These are phyloP conservation scores for Nicotiana attenuata DNA, from an alignment of 257 asterid species.

Conservation along the genomic window DNA sequence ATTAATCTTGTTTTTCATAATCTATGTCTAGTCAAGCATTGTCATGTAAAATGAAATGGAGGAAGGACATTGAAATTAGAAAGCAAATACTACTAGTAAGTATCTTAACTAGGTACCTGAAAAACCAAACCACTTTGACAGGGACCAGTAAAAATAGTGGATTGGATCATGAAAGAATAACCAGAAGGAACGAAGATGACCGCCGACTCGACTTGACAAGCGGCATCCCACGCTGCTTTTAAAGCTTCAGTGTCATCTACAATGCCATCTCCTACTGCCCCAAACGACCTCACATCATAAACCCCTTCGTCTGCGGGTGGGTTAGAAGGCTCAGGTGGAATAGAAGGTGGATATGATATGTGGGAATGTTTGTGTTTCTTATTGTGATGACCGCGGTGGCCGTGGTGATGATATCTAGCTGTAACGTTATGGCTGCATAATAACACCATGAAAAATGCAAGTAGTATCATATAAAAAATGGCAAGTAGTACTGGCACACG, in stretches of 20 bases:
- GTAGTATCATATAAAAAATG: neutral
- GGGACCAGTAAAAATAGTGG: constrained; percentile 61
- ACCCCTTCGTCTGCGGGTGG: constrained; percentile 18
- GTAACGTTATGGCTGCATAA: neutral
- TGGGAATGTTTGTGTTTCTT: constrained; percentile 23
- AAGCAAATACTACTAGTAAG: neutral
- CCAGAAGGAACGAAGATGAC: constrained; percentile 39
- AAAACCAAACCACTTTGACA: constrained; percentile 39
- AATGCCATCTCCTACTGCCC: constrained; percentile 44
- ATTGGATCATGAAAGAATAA: constrained; percentile 43
- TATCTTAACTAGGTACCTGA: constrained; percentile 26
- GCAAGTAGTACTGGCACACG: neutral
- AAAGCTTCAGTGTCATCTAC: constrained; percentile 51
- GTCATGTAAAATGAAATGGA: no score
- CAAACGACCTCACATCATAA: constrained; percentile 45
- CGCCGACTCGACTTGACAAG: constrained; percentile 37
- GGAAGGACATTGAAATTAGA: neutral
- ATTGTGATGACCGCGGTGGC: constrained; percentile 15
- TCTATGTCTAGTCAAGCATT: neutral
- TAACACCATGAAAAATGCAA: neutral
- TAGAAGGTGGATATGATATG: constrained; percentile 36
- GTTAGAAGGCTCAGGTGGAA: constrained; percentile 24
- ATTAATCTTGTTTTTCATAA: neutral
- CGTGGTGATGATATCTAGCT: constrained; percentile 40
- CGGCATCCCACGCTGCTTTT: constrained; percentile 50